These are phyloP conservation scores for Corylus heterophylla DNA, from an alignment of 306 rosid species.

Conservation along the genomic window DNA sequence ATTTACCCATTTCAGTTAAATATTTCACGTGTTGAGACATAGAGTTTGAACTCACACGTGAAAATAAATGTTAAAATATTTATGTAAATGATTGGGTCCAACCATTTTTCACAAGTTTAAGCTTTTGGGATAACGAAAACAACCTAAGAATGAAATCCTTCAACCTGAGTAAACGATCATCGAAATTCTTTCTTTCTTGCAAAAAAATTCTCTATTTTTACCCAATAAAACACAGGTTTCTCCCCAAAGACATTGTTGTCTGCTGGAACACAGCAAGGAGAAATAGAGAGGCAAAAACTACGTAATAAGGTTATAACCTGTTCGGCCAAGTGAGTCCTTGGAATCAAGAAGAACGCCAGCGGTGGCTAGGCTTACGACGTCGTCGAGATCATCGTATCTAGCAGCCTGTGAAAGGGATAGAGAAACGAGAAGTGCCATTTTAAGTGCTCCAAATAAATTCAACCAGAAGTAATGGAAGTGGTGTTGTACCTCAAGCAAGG, in stretches of 20 bases:
- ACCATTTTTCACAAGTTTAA: no score
- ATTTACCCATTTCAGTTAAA: no score
- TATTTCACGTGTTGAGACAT: no score
- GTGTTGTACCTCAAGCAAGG: slow-evolving; percentile 50
- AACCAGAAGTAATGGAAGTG: neutral
- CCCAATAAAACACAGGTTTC: neutral
- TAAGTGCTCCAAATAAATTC: neutral
- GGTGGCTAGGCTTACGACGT: slow-evolving; percentile 51
- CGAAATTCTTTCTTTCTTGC: neutral
- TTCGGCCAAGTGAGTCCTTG: slow-evolving; percentile 69
- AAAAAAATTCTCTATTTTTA: neutral
- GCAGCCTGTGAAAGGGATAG: slow-evolving; percentile 55
- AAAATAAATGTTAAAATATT: no score
- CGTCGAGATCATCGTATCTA: slow-evolving; percentile 69
- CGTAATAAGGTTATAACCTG: slow-evolving; percentile 41
- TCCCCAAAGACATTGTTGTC: neutral
- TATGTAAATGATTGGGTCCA: no score
- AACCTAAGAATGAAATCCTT: neutral
- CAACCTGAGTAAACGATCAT: neutral
- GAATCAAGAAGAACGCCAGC: slow-evolving; percentile 64
- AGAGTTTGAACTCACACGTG: no score
- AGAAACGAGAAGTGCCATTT: neutral
- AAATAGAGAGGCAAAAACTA: neutral
- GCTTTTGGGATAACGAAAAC: neutral
- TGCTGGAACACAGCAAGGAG: neutral